phyloP scores from a whole-genome alignment of 2,329 filamentous ascomycete genomes.

The Claviceps sp. region DNA sequence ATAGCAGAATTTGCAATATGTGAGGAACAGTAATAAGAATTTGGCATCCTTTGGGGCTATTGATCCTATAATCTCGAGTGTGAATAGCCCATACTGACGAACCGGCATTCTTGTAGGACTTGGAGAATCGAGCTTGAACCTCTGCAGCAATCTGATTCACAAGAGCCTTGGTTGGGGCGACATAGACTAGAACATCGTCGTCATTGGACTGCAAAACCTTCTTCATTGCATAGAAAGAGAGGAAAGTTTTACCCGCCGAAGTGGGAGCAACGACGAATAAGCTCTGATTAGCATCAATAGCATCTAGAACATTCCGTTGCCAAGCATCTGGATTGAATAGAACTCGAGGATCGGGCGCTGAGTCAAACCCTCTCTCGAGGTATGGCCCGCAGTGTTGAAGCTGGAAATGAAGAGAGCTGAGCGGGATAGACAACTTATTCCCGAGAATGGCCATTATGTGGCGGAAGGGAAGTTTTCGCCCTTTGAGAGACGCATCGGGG shows the following conservation, averaged over 20 bases:
- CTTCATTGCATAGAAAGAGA: constrained; percentile 75
- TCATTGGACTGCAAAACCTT: constrained; percentile 55
- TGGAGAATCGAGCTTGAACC: constrained; percentile 60
- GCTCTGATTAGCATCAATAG: constrained; percentile 56
- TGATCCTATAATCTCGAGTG: constrained; percentile 61
- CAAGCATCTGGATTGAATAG: constrained; percentile 61
- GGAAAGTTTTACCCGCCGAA: constrained; percentile 71
- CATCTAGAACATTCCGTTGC: constrained; percentile 62
- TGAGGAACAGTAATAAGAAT: constrained; percentile 67
- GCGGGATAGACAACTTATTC: neutral
- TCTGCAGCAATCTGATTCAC: constrained; percentile 77
- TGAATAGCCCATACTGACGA: constrained; percentile 70
- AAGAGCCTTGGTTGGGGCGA: constrained; percentile 69
- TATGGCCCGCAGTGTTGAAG: constrained; percentile 41
- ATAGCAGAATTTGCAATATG: constrained; percentile 66
- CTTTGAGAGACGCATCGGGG: neutral
- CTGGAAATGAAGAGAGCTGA: constrained; percentile 19
- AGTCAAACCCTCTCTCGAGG: constrained; percentile 61
- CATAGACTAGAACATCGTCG: constrained; percentile 61
- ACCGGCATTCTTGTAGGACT: constrained; percentile 44
- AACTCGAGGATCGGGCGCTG: constrained; percentile 52
- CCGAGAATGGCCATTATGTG: neutral
- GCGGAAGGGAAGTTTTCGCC: neutral
- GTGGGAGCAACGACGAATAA: constrained; percentile 67
- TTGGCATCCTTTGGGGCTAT: constrained; percentile 59